Base-by-base conservation (phyloP, 768 basidiomycete genomes). In the Tremella fuciformis region DNA sequence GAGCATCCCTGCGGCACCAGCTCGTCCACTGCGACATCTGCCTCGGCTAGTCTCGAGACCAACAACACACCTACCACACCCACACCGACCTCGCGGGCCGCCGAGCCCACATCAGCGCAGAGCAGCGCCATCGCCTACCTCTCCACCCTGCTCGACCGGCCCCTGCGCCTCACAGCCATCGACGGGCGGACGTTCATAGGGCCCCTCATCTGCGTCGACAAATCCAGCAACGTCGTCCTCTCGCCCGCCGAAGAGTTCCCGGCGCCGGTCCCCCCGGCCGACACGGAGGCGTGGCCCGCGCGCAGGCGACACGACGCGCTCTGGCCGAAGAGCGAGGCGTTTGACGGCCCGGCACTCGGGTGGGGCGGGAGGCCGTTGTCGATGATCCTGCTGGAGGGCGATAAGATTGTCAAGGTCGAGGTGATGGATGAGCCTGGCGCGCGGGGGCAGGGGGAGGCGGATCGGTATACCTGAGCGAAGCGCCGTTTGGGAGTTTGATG, bases 151-250 rank as follows among this genome's bases (percentile, higher is more conserved):
- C 42, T 46, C n/a, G 15, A 46, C 22, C 22, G n/a, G 22, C 42
- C 42, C n/a, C 16, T 46, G 16, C 42, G 42, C 22, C n/a, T 46
- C n/a, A 46, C 42, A 46, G 42, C 22, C 6, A n/a, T 8, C n/a
- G 42, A 46, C 22, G 42, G 42, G 16, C 42, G 42, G 4, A 22
- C 22, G 15, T 46, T 46, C 42, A 46, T 22, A 22, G 42, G 42
- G 16, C 42, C n/a, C n/a, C 22, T 46, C n/a, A n/a, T 46, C 4
- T 46, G 42, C 22, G 42, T 46, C n/a, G 42, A 46, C 42, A 46
- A 46, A 46, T 4, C n/a, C 22, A 18, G 42, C 22, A 46, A 46
- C 22, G 42, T 46, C n/a, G 42, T 46, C n/a, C 22, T 46, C n/a
- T 18, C 22, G 4, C 42, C 42, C 4, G 42, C 42, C 6, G 42